Evolutionary conservation across 2,329 filamentous ascomycete species (phyloP), one percentile per base, ranked within the genome.

Genomic region (Penicillium concentricum): DNA sequence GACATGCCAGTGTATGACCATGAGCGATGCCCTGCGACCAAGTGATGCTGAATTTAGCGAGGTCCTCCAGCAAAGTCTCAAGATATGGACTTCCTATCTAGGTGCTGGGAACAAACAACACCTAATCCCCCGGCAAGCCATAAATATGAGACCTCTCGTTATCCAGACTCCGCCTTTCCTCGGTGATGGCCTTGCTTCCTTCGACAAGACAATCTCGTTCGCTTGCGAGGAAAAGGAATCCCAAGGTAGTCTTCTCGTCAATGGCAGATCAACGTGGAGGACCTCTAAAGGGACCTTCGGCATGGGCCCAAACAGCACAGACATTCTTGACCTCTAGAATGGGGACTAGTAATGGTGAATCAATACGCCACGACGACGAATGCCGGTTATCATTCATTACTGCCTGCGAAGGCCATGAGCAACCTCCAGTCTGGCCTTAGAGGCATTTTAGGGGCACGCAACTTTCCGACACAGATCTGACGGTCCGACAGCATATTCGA

Each of bases 241-340:
- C 5, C 30, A 46, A 52, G 49, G 34, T 28, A 48, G 26, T 45
- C 57, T 68, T 46, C 5, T 63, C 22, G 39, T 65, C 6, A 63
- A 62, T 50, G 49, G 60, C 8, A 24, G 5, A 30, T 68, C 60
- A 57, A 65, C 56, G 6, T 68, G 63, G 61, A 60, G 47, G 32
- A 65, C 61, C 45, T 65, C 57, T 1, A 46, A 60, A 39, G 58
- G 51, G 3, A 37, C 2, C n/a, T n/a, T n/a, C n/a, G n/a, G n/a
- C n/a, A n/a, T n/a, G n/a, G n/a, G n/a, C n/a, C n/a, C n/a, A n/a
- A n/a, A n/a, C n/a, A n/a, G n/a, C n/a, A n/a, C n/a, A n/a, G n/a
- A n/a, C n/a, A n/a, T n/a, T n/a, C n/a, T n/a, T n/a, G n/a, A n/a
- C n/a, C n/a, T n/a, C n/a, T n/a, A n/a, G n/a, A n/a, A n/a, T n/a